These are phyloP conservation scores for Kalaharituber pfeilii DNA, from an alignment of 2,329 filamentous ascomycete genomes.

Conservation along the genomic window DNA sequence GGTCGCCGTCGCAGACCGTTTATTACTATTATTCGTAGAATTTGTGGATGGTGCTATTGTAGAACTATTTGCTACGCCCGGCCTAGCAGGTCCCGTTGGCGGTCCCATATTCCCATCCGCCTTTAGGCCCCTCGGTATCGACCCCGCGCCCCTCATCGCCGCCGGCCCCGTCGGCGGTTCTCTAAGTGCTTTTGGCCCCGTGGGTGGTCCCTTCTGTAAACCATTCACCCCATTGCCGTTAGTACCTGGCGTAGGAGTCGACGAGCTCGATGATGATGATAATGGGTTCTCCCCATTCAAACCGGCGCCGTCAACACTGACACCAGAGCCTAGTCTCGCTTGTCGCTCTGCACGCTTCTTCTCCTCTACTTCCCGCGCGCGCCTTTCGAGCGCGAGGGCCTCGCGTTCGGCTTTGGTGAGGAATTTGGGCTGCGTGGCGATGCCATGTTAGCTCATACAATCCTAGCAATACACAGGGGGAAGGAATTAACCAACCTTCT, in stretches of 20 bases:
- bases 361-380: constrained; percentile 50
- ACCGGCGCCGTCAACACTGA: not conserved
- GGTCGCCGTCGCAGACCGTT: constrained; percentile 14
- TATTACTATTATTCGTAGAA: too few species aligned
- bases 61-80: not conserved
- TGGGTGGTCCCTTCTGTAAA: constrained; percentile 7
- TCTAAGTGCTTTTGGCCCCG: constrained; percentile 17
- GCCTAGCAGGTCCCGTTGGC: constrained; percentile 26
- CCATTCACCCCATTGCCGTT: not conserved
- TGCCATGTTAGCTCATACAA: constrained; percentile 17
- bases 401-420: constrained; percentile 70
- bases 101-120: constrained; percentile 35
- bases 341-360: constrained; percentile 28
- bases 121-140: constrained; percentile 21
- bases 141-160: constrained; percentile 25
- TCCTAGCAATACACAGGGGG: constrained; percentile 14
- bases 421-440: constrained; percentile 49
- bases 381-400: constrained; percentile 59
- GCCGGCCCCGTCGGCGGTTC: constrained; percentile 22
- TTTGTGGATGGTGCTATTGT: constrained; percentile 24
- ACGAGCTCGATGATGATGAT: constrained; percentile 1
- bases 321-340: not conserved
- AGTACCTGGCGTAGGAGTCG: too few species aligned
- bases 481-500: constrained; percentile 40
- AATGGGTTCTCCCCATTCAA: not conserved